Evolutionary conservation across 257 asterid genomes (phyloP).

Genomic region (Fraxinus americana): DNA sequence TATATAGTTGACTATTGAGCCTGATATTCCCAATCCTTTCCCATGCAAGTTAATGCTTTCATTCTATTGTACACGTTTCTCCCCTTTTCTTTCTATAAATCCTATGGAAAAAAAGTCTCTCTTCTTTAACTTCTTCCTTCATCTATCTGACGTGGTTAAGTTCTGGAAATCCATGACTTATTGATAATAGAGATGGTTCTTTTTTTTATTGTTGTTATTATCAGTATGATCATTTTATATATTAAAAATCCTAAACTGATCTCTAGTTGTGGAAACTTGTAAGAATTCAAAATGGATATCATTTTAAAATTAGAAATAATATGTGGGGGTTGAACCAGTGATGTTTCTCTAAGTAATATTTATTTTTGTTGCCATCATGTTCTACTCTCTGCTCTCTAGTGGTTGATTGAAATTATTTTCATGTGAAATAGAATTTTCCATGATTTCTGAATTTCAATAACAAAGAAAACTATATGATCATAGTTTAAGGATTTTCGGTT

Average conservation of each 20-base stretch:
- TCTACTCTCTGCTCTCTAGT: neutral
- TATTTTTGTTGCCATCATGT: neutral
- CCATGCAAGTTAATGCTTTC: neutral
- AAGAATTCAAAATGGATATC: neutral
- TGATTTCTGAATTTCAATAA: neutral
- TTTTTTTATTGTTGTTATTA: neutral
- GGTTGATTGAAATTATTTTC: neutral
- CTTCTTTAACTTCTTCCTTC: neutral
- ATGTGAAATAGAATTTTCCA: constrained; percentile 3
- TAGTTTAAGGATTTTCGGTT: constrained; percentile 5
- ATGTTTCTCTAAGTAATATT: neutral
- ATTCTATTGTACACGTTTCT: neutral
- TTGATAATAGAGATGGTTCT: neutral
- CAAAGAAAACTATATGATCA: constrained; percentile 3
- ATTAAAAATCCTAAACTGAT: neutral
- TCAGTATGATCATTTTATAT: neutral
- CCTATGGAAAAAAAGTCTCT: neutral
- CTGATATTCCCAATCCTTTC: neutral
- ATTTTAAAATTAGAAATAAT: neutral
- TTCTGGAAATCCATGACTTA: neutral
- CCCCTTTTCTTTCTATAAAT: neutral
- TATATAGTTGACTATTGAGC: neutral
- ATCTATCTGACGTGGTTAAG: neutral
- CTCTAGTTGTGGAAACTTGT: neutral
- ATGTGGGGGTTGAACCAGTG: neutral